Evolutionary conservation across 805 yeast species (phyloP).

Genomic region (Yarrowia phangngaensis): DNA sequence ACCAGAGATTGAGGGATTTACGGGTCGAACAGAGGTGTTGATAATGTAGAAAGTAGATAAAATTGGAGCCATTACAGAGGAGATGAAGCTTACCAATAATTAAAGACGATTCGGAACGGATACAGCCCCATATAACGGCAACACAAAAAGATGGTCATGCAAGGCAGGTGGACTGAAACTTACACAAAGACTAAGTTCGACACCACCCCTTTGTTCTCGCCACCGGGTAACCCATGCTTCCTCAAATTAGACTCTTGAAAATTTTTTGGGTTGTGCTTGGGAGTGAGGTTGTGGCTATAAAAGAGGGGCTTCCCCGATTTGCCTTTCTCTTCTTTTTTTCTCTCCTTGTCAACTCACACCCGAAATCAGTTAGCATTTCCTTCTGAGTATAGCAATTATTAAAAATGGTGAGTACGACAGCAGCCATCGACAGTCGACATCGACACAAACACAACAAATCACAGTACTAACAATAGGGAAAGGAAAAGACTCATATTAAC

Average conservation of each 20-base stretch:
- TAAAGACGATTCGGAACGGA: too few species aligned
- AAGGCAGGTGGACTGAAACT: constrained; percentile 21
- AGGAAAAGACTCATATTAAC: constrained; percentile 97
- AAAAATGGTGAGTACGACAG: constrained; percentile 29
- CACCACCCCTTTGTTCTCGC: constrained; percentile 24
- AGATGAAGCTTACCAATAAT: too few species aligned
- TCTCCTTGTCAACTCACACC: constrained; percentile 44
- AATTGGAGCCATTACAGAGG: too few species aligned
- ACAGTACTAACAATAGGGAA: constrained; percentile 53
- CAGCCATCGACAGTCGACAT: neutral
- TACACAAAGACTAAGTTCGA: constrained; percentile 23
- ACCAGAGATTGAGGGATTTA: too few species aligned
- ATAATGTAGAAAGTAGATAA: too few species aligned
- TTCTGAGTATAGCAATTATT: constrained; percentile 37
- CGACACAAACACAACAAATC: neutral
- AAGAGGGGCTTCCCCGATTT: constrained; percentile 27
- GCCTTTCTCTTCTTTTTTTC: constrained; percentile 34
- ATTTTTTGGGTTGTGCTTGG: constrained; percentile 25
- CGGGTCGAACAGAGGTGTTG: too few species aligned
- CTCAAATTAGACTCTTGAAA: constrained; percentile 19
- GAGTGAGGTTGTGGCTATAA: constrained; percentile 28
- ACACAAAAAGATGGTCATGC: neutral
- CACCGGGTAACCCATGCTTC: constrained; percentile 25
- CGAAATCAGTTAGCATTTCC: constrained; percentile 43
- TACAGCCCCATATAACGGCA: too few species aligned